These are phyloP conservation scores for Eleusine coracana DNA, from an alignment of 176 grass and related monocot species.

Conservation along the genomic window DNA sequence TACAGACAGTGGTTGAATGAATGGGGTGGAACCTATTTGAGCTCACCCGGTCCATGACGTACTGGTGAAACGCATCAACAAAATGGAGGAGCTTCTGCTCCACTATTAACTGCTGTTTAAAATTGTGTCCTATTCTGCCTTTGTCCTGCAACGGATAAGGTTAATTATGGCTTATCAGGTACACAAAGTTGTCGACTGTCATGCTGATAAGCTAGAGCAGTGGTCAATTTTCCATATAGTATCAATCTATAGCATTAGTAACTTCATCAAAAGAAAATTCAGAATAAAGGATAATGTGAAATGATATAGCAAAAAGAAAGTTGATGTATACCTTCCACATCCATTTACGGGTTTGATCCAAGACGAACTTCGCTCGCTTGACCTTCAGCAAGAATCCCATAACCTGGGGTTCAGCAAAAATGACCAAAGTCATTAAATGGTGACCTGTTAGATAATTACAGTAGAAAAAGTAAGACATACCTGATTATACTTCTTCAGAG, in stretches of 20 bases:
- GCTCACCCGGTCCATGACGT: constrained; percentile 86
- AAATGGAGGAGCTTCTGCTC: constrained; percentile 98
- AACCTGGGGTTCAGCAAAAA: constrained; percentile 56
- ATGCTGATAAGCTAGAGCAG: constrained; percentile 21
- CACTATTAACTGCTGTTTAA: constrained; percentile 86
- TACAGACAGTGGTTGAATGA: background rate
- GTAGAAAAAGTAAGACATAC: constrained; percentile 52
- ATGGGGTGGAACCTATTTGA: constrained; percentile 20
- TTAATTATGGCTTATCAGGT: constrained; percentile 12
- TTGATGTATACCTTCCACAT: constrained; percentile 85
- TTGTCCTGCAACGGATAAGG: constrained; percentile 52
- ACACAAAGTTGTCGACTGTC: background rate
- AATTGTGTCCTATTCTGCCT: constrained; percentile 50
- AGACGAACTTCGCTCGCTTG: constrained; percentile 89
- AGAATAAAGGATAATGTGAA: background rate
- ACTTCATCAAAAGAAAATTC: background rate
- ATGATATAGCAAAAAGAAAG: constrained; percentile 17
- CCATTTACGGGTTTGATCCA: constrained; percentile 92
- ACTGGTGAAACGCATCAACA: constrained; percentile 88
- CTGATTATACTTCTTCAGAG: constrained; percentile 96
- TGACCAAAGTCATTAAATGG: constrained; percentile 6
- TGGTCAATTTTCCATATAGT: background rate
- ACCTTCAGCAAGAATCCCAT: constrained; percentile 98
- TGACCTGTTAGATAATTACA: background rate
- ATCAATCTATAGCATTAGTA: background rate